These are phyloP conservation scores for Straminergon stramineum DNA, from an alignment of 225 moss, liverwort and hornwort species.

Conservation along the genomic window DNA sequence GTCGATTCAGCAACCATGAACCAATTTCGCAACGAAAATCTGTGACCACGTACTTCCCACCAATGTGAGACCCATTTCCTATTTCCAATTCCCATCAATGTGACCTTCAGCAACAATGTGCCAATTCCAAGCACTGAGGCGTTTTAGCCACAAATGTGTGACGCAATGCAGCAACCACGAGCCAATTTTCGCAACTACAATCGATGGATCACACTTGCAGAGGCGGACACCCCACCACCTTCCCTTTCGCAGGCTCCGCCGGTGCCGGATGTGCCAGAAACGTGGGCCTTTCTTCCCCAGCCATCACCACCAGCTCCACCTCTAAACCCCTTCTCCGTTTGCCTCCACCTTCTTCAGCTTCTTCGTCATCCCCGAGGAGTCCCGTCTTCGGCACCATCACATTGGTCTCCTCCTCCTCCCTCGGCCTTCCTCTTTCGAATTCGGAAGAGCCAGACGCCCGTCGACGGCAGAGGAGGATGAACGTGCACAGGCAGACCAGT, in stretches of 20 bases:
- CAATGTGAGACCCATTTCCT: neutral
- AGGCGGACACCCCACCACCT: neutral
- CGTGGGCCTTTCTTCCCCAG: conserved; percentile 8
- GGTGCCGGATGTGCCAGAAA: conserved; percentile 12
- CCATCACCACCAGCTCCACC: conserved; percentile 26
- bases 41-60: neutral
- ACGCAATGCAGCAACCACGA: neutral
- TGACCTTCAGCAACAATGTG: neutral
- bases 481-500: neutral
- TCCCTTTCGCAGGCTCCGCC: neutral
- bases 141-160: neutral
- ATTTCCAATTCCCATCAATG: neutral
- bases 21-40: neutral
- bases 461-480: neutral
- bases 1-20: neutral
- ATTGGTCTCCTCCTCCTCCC: neutral
- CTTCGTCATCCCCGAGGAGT: neutral
- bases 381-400: neutral
- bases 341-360: neutral
- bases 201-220: neutral
- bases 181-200: neutral
- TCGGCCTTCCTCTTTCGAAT: neutral
- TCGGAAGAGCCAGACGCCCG: too few species aligned
- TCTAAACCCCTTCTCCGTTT: neutral
- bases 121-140: neutral